Evolutionary conservation across 352 stramenopile species (phyloP), one percentile per base, ranked within the genome.

Genomic region (Pythium dissotocum): DNA sequence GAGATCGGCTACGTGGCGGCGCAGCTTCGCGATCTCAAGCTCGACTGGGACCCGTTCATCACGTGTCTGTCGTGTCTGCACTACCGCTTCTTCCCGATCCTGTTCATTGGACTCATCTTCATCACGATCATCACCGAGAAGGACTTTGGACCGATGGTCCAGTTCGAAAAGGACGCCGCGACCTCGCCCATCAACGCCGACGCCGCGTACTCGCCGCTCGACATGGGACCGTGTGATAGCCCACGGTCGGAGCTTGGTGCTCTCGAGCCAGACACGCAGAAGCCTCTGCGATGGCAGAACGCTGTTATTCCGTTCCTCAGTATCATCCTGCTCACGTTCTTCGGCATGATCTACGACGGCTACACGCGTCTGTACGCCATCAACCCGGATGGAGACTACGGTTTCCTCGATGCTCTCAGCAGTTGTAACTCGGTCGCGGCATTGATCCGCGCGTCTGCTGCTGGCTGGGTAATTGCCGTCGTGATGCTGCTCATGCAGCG

Each of bases 31-130:
- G 77, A 90, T 35, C 77, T 97, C 5, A 81, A 90, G 35, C 80
- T 91, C 18, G 85, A 94, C 66, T 97, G 83, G 83, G 88, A 97
- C 54, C 87, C 90, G 70, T 93, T 97, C 70, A 74, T 94, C 58
- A 95, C 85, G 65, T 95, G 85, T 33, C 75, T 95, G 35, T 93
- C 83, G 57, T 93, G 85, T 32, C 70, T 93, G 38, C 85, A 95
- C 70, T 95, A 91, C 76, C 87, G 87, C 0, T 93, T 95, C 74
- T 95, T 97, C 67, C 85, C 87, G 40, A 91, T 97, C 51, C 75
- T 97, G 18, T 93, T 97, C 65, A 89, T 97, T 53, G 85, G 82
- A 18, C 89, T 93, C 63, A 93, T 96, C 71, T 95, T 95, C 78
- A 95, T 97, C 68, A 94, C 85, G 53, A 93, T 95, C 60, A 89